A percentile compares a stretch with the other conserved stretches of the same genome.
Conservation (phyloP, 768 basidiomycete species). For the Lactarius hatsudake region DNA sequence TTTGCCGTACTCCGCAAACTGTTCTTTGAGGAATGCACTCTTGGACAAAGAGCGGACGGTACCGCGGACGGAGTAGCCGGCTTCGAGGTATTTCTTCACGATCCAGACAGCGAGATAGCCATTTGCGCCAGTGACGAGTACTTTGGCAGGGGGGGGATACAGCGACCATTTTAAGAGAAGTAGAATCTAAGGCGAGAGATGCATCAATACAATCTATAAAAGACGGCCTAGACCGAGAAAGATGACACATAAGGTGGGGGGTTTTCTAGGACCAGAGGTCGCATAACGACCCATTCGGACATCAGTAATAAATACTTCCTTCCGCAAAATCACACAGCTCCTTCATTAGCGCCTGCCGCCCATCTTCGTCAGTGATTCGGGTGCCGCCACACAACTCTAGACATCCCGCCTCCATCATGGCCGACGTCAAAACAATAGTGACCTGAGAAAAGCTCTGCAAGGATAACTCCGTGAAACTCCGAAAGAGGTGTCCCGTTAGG, state of each 20-base stretch:
- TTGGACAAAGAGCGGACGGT: constrained; percentile 63
- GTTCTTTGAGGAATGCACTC: constrained; percentile 50
- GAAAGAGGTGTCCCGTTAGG: not conserved
- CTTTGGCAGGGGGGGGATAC: constrained; percentile 35
- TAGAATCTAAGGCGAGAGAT: no score
- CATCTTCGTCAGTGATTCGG: not conserved
- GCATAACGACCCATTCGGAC: not conserved
- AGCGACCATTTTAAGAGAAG: constrained; percentile 27
- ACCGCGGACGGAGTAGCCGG: constrained; percentile 61
- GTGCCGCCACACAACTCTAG: not conserved
- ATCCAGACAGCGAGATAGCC: constrained; percentile 40
- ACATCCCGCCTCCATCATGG: not conserved
- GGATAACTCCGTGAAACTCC: not conserved
- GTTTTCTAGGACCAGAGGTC: no score
- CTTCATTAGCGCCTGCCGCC: not conserved
- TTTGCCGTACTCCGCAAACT: constrained; percentile 53
- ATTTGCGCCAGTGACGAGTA: constrained; percentile 58
- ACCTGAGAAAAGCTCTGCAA: not conserved
- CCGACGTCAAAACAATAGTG: not conserved
- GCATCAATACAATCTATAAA: no score
- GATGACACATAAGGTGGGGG: no score
- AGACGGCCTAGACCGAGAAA: no score
- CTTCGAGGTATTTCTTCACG: constrained; percentile 53
- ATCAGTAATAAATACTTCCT: not conserved
- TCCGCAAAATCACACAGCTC: not conserved